Conservation (phyloP, 2,329 filamentous ascomycete genomes). For the Nemania diffusa region DNA sequence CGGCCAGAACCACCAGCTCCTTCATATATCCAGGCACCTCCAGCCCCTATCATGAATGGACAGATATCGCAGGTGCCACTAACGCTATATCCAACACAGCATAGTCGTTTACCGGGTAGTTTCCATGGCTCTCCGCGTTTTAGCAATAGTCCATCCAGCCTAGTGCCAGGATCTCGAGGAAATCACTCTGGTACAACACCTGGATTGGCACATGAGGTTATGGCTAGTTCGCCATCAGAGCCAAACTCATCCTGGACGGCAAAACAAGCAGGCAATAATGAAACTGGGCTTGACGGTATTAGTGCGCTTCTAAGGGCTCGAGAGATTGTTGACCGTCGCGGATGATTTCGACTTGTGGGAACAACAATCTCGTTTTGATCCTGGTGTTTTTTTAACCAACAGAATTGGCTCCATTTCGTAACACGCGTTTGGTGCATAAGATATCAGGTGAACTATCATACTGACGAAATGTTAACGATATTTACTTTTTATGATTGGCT, state of each 20-base stretch:
- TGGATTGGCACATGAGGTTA: constrained; percentile 8
- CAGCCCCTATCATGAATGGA: constrained; percentile 21
- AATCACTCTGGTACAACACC: constrained; percentile 28
- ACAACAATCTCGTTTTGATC: background rate
- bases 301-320: constrained; percentile 67
- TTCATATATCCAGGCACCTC: constrained; percentile 31
- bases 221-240: constrained; percentile 32
- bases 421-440: background rate
- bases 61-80: constrained; percentile 37
- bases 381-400: background rate
- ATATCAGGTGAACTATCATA: background rate
- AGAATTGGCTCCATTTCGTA: background rate
- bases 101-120: constrained; percentile 26
- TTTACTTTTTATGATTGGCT: background rate
- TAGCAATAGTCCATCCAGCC: constrained; percentile 37
- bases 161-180: constrained; percentile 24
- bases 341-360: constrained; percentile 12
- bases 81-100: constrained; percentile 35
- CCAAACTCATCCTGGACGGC: constrained; percentile 21
- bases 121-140: constrained; percentile 28
- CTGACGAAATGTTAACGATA: background rate
- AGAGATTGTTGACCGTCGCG: constrained; percentile 65
- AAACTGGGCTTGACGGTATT: constrained; percentile 63
- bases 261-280: constrained; percentile 34
- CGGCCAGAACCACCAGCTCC: constrained; percentile 47